These are phyloP conservation scores for Silene coronaria DNA, from an alignment of 179 eudicot species.

Conservation along the genomic window DNA sequence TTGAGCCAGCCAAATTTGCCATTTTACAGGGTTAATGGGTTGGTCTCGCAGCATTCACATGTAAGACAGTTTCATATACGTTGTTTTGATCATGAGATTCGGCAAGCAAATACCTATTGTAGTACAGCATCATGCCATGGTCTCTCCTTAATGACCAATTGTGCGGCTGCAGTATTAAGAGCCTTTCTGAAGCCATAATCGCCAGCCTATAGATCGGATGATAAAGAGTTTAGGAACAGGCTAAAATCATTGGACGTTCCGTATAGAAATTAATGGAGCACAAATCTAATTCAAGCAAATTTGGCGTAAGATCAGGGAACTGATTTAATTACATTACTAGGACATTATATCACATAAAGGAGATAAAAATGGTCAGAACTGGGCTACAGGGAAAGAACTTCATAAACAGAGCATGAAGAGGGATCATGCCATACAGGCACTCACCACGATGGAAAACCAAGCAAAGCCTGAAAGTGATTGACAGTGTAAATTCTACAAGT, in stretches of 20 bases:
- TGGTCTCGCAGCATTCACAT: not conserved
- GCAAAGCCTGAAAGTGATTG: not conserved
- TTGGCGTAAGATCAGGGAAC: not conserved
- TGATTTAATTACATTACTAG: not conserved
- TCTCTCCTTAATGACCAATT: conserved; percentile 93
- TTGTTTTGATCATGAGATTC: not conserved
- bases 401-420: not conserved
- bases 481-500: not conserved
- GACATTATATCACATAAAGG: not conserved
- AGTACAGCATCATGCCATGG: conserved; percentile 93
- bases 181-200: conserved; percentile 89
- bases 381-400: not conserved
- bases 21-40: not conserved
- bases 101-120: conserved; percentile 47
- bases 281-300: not conserved
- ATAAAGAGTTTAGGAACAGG: not conserved
- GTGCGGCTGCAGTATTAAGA: conserved; percentile 80
- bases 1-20: not conserved
- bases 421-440: not conserved
- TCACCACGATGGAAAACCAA: not conserved
- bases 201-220: conserved; percentile 57
- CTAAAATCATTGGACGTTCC: not conserved
- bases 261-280: not conserved
- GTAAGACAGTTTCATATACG: no score
- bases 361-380: not conserved